These are phyloP conservation scores for Parsonsia alboflavescens DNA, from an alignment of 257 asterid species.

Conservation along the genomic window DNA sequence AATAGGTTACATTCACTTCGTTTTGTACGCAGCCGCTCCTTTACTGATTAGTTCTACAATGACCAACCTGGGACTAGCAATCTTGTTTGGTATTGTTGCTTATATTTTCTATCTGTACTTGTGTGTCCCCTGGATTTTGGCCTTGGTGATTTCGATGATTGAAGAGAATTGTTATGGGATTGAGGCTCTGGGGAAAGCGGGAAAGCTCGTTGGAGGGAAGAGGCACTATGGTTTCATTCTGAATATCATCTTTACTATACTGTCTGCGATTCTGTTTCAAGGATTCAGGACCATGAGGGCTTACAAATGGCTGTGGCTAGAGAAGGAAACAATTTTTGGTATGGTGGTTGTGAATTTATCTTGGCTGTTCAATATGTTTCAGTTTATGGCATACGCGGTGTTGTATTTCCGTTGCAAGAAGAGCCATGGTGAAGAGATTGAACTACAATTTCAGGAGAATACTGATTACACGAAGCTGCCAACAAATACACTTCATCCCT, in stretches of 20 bases:
- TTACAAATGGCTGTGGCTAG: constrained; percentile 2
- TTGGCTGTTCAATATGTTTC: constrained; percentile 27
- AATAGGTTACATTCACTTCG: constrained; percentile 22
- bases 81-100: constrained; percentile 7
- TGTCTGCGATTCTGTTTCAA: constrained; percentile 12
- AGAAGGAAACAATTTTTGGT: not conserved
- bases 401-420: constrained; percentile 45
- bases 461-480: not conserved
- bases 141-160: constrained; percentile 28
- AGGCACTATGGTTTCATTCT: constrained; percentile 39
- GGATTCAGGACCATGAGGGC: constrained; percentile 12
- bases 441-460: constrained; percentile 13
- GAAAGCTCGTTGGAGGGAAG: constrained; percentile 37
- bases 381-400: constrained; percentile 32
- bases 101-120: constrained; percentile 20
- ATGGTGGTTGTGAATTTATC: constrained; percentile 12
- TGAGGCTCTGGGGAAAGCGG: constrained; percentile 39
- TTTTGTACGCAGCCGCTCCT: not conserved
- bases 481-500: not conserved
- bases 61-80: not conserved
- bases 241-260: constrained; percentile 14
- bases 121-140: constrained; percentile 12
- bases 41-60: constrained; percentile 9
- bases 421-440: constrained; percentile 43
- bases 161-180: constrained; percentile 41